These are phyloP conservation scores for Lycium ferocissimum DNA, from an alignment of 257 asterid genomes.

Conservation along the genomic window DNA sequence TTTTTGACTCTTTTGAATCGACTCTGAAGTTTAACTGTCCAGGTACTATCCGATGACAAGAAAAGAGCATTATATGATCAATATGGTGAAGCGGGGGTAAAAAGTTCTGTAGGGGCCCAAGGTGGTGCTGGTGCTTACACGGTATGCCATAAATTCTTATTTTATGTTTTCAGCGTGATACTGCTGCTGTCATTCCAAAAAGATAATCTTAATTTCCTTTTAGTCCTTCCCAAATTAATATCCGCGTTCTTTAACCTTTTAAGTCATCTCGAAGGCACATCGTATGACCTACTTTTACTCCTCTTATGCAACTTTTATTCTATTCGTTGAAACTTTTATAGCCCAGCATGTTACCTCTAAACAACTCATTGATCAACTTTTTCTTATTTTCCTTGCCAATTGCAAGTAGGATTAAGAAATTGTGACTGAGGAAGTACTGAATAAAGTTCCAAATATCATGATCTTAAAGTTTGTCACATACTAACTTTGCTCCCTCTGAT, in stretches of 20 bases:
- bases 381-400: conserved; percentile 4
- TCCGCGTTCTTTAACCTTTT: not conserved
- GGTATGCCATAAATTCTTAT: conserved; percentile 53
- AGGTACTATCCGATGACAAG: conserved; percentile 99
- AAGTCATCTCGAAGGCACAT: not conserved
- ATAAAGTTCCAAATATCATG: not conserved
- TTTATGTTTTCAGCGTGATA: conserved; percentile 11
- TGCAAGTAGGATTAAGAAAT: conserved; percentile 3
- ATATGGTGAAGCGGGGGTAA: conserved; percentile 98
- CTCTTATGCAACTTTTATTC: not conserved
- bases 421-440: not conserved
- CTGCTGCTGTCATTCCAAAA: not conserved
- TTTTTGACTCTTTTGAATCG: conserved; percentile 31
- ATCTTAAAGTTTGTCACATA: not conserved
- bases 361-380: not conserved
- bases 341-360: not conserved
- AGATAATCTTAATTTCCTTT: not conserved
- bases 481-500: not conserved
- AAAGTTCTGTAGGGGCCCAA: conserved; percentile 78
- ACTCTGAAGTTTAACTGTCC: conserved; percentile 60
- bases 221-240: conserved; percentile 1
- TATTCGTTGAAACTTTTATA: not conserved
- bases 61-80: conserved; percentile 94
- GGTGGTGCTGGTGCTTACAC: conserved; percentile 87
- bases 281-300: not conserved